These are phyloP conservation scores for Backusella psychrophila DNA, from an alignment of 192 early-diverging fungal genomes.

Conservation along the genomic window DNA sequence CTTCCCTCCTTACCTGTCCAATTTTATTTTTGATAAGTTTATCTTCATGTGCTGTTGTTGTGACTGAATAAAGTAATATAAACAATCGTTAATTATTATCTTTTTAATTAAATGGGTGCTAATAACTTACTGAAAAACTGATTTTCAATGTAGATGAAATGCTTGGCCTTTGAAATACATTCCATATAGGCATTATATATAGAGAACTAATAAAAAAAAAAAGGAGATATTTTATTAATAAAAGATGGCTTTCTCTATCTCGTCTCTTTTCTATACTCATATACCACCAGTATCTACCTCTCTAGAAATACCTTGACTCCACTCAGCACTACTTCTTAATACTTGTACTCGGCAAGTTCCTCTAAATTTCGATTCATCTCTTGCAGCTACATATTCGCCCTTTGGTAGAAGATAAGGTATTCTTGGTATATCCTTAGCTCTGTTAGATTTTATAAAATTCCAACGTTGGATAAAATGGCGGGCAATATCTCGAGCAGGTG, in stretches of 20 bases:
- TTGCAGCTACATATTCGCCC: conserved; percentile 64
- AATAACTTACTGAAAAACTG: conserved; percentile 80
- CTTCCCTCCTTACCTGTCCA: conserved; percentile 27
- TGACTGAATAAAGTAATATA: conserved; percentile 34
- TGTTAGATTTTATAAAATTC: conserved; percentile 83
- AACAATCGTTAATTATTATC: neutral
- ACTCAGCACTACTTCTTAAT: conserved; percentile 65
- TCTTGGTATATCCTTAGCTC: conserved; percentile 54
- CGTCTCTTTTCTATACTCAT: too few relatives aligned
- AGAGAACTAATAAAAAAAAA: conserved; percentile 48
- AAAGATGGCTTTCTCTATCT: neutral
- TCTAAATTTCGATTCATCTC: conserved; percentile 59
- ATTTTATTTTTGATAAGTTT: conserved; percentile 46
- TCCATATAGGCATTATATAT: conserved; percentile 83
- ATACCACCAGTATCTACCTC: conserved; percentile 13
- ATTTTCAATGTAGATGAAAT: conserved; percentile 95
- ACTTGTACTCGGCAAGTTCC: conserved; percentile 71
- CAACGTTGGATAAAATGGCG: conserved; percentile 92
- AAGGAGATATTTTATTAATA: neutral
- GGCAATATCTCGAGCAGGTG: conserved; percentile 77
- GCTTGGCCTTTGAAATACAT: conserved; percentile 71
- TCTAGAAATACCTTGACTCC: conserved; percentile 67
- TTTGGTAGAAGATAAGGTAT: conserved; percentile 73
- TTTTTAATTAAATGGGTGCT: too few relatives aligned
- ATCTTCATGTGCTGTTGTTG: conserved; percentile 42